A percentile compares a stretch with the other conserved stretches of the same genome.
phyloP scores from a whole-genome alignment of 495 filamentous ascomycete genomes.

The Antarctomyces pellizariae region DNA sequence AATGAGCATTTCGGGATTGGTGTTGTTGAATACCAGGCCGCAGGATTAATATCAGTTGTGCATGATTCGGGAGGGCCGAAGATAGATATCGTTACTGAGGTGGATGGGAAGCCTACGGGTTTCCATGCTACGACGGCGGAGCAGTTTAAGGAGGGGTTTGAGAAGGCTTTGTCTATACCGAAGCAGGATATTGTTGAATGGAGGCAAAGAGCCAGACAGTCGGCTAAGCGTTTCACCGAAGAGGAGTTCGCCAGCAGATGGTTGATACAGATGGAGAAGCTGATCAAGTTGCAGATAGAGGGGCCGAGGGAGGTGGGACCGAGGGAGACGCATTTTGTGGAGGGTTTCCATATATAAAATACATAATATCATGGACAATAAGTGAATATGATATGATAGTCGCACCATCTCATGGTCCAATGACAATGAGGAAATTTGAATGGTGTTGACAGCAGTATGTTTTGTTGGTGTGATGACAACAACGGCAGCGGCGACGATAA shows the following conservation, averaged over 20 bases:
- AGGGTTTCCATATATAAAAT: too few species aligned
- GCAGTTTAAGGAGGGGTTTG: conserved; percentile 60
- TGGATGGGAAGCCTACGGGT: conserved; percentile 58
- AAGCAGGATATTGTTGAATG: conserved; percentile 43
- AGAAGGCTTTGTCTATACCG: conserved; percentile 44
- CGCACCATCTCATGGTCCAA: too few species aligned
- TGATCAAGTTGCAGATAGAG: conserved; percentile 35
- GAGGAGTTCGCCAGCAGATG: conserved; percentile 59
- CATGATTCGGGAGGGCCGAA: conserved; percentile 84
- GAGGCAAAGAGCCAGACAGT: conserved; percentile 47
- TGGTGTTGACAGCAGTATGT: too few species aligned
- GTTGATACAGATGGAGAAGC: conserved; percentile 42
- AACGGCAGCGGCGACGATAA: too few species aligned
- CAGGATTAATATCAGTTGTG: conserved; percentile 74
- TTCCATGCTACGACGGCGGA: conserved; percentile 57
- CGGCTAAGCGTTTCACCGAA: conserved; percentile 67
- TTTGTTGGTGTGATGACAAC: too few species aligned
- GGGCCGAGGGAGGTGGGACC: too few species aligned
- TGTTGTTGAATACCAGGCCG: conserved; percentile 94
- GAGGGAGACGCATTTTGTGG: too few species aligned
- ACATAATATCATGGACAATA: too few species aligned
- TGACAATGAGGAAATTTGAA: too few species aligned
- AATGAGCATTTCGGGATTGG: conserved; percentile 98
- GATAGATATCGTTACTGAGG: conserved; percentile 65
- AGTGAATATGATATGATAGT: too few species aligned